Conservation (phyloP, 192 early-diverging fungal species). For the Geosiphon pyriformis region DNA sequence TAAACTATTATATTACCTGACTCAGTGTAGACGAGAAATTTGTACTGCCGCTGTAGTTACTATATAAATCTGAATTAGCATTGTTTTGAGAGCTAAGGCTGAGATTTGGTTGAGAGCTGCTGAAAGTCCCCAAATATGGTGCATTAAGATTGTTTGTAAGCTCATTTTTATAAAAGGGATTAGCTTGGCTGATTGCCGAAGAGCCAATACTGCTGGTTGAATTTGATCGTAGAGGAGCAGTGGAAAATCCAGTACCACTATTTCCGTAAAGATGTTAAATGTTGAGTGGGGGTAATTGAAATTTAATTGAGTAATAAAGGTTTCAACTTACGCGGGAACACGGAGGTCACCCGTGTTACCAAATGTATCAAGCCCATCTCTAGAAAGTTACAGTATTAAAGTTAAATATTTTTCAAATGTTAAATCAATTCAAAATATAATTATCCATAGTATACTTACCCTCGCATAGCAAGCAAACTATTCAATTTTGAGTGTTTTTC, state of each 20-base stretch:
- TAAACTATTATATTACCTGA: neutral
- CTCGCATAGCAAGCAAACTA: neutral
- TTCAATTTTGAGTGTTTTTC: slow-evolving; percentile 12
- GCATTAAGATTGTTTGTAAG: neutral
- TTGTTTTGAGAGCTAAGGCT: neutral
- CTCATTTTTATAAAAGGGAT: slow-evolving; percentile 8
- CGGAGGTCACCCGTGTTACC: slow-evolving; percentile 47
- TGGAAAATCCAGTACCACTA: slow-evolving; percentile 19
- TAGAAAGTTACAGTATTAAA: slow-evolving; percentile 1
- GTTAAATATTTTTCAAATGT: neutral
- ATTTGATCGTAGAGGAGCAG: slow-evolving; percentile 5
- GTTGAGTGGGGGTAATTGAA: neutral
- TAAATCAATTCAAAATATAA: neutral
- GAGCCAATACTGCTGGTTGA: slow-evolving; percentile 12
- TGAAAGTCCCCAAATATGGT: slow-evolving; percentile 1
- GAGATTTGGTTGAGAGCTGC: neutral
- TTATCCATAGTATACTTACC: neutral
- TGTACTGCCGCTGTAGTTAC: neutral
- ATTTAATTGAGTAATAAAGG: neutral
- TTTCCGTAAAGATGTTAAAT: neutral
- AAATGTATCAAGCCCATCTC: slow-evolving; percentile 55
- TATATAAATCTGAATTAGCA: neutral
- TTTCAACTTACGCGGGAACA: slow-evolving; percentile 40
- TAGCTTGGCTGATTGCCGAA: neutral
- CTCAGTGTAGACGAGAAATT: neutral